Conservation (phyloP, 768 basidiomycete species). For the Panus rudis region DNA sequence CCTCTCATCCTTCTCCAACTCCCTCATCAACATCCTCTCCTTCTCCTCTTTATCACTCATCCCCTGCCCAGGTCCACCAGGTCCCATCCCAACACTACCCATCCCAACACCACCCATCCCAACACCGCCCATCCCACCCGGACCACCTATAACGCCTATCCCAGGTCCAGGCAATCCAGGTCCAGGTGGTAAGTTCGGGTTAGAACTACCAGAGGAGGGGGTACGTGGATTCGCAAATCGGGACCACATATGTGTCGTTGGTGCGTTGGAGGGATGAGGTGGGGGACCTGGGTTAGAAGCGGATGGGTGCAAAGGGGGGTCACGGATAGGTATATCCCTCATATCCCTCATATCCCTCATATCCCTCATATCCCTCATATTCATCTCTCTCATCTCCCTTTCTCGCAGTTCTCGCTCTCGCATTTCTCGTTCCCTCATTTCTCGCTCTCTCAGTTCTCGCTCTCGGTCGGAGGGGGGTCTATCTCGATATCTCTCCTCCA, state of each 20-base stretch:
- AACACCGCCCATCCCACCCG: no score
- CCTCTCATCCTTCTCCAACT: slow-evolving; percentile 4
- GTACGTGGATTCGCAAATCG: no score
- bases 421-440: neutral
- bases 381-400: slow-evolving; percentile 11
- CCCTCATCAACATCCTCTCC: neutral
- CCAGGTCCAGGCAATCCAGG: no score
- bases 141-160: no score
- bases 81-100: neutral
- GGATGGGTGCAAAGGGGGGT: no score
- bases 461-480: slow-evolving; percentile 3
- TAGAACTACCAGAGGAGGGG: no score
- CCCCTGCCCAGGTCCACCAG: neutral
- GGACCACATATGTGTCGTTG: no score
- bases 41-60: slow-evolving; percentile 4
- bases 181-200: no score
- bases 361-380: neutral
- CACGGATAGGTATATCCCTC: no score
- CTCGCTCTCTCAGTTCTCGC: slow-evolving; percentile 11
- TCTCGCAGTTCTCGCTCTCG: slow-evolving; percentile 1
- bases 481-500: slow-evolving; percentile 1
- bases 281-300: no score
- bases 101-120: no score
- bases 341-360: neutral
- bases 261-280: no score